Conservation (phyloP, 1,139 yeast genomes). For the Candida freyschussii region DNA sequence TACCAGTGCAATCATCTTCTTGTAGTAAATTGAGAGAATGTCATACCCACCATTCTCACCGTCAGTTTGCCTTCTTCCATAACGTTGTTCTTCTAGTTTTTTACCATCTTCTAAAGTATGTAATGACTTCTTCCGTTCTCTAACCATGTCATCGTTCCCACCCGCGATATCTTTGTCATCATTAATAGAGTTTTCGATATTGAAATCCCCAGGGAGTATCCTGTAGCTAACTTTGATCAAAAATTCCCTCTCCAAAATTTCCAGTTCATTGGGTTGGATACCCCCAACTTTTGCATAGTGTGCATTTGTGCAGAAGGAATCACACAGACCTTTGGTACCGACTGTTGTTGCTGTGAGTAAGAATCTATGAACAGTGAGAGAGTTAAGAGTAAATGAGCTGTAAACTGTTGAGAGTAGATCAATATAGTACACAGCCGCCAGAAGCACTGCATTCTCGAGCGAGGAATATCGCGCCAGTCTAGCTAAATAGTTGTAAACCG, state of each 20-base stretch:
- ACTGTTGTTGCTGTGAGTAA: slow-evolving; percentile 86
- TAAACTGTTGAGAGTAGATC: slow-evolving; percentile 78
- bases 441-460: slow-evolving; percentile 73
- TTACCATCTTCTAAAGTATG: slow-evolving; percentile 12
- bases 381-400: slow-evolving; percentile 76
- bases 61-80: slow-evolving; percentile 2
- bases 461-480: slow-evolving; percentile 82
- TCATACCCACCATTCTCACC: slow-evolving; percentile 27
- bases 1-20: slow-evolving; percentile 56
- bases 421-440: slow-evolving; percentile 81
- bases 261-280: slow-evolving; percentile 77
- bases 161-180: slow-evolving; percentile 24
- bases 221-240: slow-evolving; percentile 76
- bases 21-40: slow-evolving; percentile 55
- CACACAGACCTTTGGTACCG: slow-evolving; percentile 90
- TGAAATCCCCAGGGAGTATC: slow-evolving; percentile 52
- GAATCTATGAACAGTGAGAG: slow-evolving; percentile 91
- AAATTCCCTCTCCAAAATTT: slow-evolving; percentile 84
- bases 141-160: slow-evolving; percentile 9
- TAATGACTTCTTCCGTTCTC: slow-evolving; percentile 18
- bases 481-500: slow-evolving; percentile 69
- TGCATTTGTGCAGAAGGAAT: slow-evolving; percentile 86
- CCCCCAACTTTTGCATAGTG: slow-evolving; percentile 98
- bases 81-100: slow-evolving; percentile 6
- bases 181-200: slow-evolving; percentile 30